Evolutionary conservation across 495 filamentous ascomycete species (phyloP).

Genomic region (Neurospora pannonica): DNA sequence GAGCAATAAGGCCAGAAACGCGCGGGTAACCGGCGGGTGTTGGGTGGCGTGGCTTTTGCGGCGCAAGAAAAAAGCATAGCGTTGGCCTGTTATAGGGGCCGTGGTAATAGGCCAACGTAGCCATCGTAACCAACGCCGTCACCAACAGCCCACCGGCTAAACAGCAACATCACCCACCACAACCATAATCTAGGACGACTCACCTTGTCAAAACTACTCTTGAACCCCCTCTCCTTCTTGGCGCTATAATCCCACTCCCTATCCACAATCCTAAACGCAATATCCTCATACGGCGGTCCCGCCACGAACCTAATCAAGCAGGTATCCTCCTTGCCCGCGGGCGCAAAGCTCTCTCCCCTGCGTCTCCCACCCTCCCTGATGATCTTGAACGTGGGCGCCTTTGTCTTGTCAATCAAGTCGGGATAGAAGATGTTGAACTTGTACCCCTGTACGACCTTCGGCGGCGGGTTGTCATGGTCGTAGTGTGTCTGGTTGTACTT

Average conservation of each 20-base stretch:
- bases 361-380: conserved; percentile 84
- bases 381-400: conserved; percentile 90
- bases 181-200: conserved; percentile 17
- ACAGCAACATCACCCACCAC: conserved; percentile 1
- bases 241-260: conserved; percentile 99
- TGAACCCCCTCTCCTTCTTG: conserved; percentile 89
- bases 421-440: conserved; percentile 99
- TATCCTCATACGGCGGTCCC: conserved; percentile 91
- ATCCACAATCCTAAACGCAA: conserved; percentile 96
- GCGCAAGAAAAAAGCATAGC: conserved; percentile 1
- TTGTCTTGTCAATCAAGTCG: conserved; percentile 91
- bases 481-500: conserved; percentile 99
- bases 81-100: neutral
- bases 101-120: conserved; percentile 2
- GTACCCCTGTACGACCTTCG: conserved; percentile 97
- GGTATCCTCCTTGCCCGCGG: conserved; percentile 95
- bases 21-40: neutral
- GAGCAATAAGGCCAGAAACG: neutral
- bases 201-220: conserved; percentile 96
- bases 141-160: conserved; percentile 1
- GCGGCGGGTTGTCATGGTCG: conserved; percentile 96
- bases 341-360: conserved; percentile 83
- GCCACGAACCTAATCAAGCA: conserved; percentile 95
- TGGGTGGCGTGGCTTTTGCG: conserved; percentile 3
- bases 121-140: neutral